Evolutionary conservation across 768 basidiomycete genomes (phyloP), one percentile per base, ranked within the genome.

Genomic region (Lentinula aciculospora): DNA sequence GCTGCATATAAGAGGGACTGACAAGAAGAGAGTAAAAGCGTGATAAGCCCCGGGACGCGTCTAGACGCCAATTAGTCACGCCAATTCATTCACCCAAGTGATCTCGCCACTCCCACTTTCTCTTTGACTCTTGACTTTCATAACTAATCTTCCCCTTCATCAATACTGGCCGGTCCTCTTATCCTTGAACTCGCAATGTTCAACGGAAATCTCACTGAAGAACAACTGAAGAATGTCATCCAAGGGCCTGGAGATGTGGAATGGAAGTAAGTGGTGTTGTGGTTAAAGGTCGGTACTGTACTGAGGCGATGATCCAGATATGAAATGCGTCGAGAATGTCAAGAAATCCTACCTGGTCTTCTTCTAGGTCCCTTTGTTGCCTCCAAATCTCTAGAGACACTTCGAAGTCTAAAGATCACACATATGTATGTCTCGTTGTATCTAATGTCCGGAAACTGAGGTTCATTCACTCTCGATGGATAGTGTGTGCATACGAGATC

Each of bases 321-420:
- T 66, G 94, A 96, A 72, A 95, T 97, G 94, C 81, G 94, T 29
- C 78, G 94, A n/a, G 89, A 95, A 65, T 93, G 92, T 64, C 94
- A 97, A 73, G 89, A 94, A 70, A 95, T 96, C 62, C 76, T 92
- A 0, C 88, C 91, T 25, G 84, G 84, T 17, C 83, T 97, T 36
- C 76, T 84, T 27, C 82, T 97, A 5, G 94, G 94, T 0, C 93
- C 94, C 3, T 92, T 94, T 61, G 88, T 90, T 62, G 90, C 89
- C 8, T 92, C 91, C 1, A 95, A 94, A 68, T 87, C 88, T 0
- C 74, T 92, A 27, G 81, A 87, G 13, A 83, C 81, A 2, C 81
- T 97, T 10, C 72, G 75, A 40, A 69, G 69, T 7, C 80, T 89
- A n/a, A 73, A 79, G 0, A 80, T 97, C 61, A 90, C 93, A 2